Base-by-base conservation (phyloP, 2,329 filamentous ascomycete species). In the Claviceps monticola region DNA sequence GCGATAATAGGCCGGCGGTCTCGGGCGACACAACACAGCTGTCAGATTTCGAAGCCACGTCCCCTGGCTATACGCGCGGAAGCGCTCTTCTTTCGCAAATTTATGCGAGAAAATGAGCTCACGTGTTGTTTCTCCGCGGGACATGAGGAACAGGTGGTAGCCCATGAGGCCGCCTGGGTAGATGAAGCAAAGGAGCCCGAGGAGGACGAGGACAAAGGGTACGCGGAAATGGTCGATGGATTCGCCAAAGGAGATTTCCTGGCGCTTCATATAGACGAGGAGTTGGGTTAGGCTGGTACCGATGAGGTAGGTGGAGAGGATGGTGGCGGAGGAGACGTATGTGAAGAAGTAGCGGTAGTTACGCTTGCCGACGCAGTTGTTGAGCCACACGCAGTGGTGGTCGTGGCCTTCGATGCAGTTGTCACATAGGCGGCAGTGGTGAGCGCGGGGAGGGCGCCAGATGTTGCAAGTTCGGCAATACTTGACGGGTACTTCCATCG, bases 321-420 rank as follows among this genome's bases (percentile, higher is more conserved):
- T 58, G 0, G 88, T 88, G n/a, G 80, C 82, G 14, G 84, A 82
- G 51, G 80, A 81, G 57, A 98, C 83, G 67, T 96, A 98, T 11
- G 86, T 79, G 66, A 97, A 96, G 69, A 98, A 98, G 68, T 91
- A 97, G 56, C 93, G 88, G 70, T 98, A 98, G 70, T 98, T 98
- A 61, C 93, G 87, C 58, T 91, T 84, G 44, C 93, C 93, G 48
- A 98, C 85, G 58, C 93, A 98, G 66, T 98, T 98, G 71, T 98
- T 98, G 56, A 98, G 79, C 93, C 93, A 98, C 16, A 97, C 90
- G 62, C 93, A 98, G 68, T 98, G 93, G 63, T 98, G 93, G 63
- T 98, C 93, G 59, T 96, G 88, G 0, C 89, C 95, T 68, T 98
- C 93, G 54, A 98, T 80, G 66, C 93, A 98, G 66, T 94, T 96